Base-by-base conservation (phyloP, 2,329 filamentous ascomycete genomes). In the Arthrobotrys sinensis region DNA sequence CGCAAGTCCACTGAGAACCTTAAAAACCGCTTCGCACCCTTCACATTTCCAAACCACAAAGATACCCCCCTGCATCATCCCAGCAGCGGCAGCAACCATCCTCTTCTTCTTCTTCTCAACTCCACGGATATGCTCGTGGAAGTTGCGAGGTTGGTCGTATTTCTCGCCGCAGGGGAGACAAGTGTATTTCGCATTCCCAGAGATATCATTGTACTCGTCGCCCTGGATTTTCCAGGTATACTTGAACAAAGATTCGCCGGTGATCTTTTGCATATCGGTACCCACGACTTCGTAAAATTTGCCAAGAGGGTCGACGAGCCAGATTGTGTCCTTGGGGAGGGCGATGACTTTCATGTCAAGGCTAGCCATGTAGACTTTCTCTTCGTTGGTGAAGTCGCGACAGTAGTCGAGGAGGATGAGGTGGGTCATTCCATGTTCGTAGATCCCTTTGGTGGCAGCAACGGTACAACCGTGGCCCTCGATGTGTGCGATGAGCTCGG, bases 301-400 rank as follows among this genome's bases (percentile, higher is more conserved):
- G n/a, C 75, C 67, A 5, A 78, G 53, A 0, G 75, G 75, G 34
- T 78, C 75, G 28, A 60, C 53, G 7, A 78, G 60, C 75, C 75
- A 78, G 14, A 50, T 16, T 10, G 28, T 72, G 8, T 55, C 40
- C 32, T 68, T 63, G 5, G 32, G 24, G 34, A 78, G n/a, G 3
- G 40, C 46, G 55, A 78, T 57, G 19, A 52, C 62, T 55, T 78
- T 78, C 14, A 55, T 16, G 6, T 53, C 45, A 8, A 71, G 16
- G 19, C 21, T 55, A 3, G 75, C 50, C 12, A 67, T 4, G 36
- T 52, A 55, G 46, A 78, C 14, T 11, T 48, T 78, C 3, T 72
- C 75, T 14, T 72, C 62, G 21, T 72, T 62, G n/a, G 57, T 55
- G n/a, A 53, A 62, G 14, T 63, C 38, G 12, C 52, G 32, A 0